Conservation (phyloP, 2,329 filamentous ascomycete genomes). For the Claviceps citrina region DNA sequence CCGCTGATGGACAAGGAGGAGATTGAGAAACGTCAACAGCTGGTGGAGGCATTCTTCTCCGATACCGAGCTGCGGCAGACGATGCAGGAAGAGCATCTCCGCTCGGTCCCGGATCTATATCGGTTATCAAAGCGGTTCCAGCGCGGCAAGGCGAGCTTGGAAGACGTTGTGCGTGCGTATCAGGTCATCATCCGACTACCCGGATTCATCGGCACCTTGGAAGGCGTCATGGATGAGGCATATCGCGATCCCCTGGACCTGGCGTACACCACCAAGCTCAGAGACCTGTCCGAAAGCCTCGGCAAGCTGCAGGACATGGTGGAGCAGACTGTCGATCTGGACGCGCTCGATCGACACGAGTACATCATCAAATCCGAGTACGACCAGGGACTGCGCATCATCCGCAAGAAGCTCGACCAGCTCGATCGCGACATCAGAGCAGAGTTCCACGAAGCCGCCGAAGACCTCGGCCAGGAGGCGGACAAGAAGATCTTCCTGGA, state of each 20-base stretch:
- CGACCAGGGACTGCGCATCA: slow-evolving; percentile 74
- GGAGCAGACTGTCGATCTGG: slow-evolving; percentile 90
- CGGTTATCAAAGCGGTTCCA: slow-evolving; percentile 90
- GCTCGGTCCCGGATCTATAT: slow-evolving; percentile 87
- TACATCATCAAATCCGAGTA: slow-evolving; percentile 99
- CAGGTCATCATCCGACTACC: slow-evolving; percentile 87
- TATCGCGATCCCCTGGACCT: slow-evolving; percentile 77
- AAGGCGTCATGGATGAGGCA: slow-evolving; percentile 86
- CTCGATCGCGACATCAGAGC: slow-evolving; percentile 66
- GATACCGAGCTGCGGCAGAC: slow-evolving; percentile 89
- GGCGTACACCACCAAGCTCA: slow-evolving; percentile 74
- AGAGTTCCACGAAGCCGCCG: slow-evolving; percentile 62
- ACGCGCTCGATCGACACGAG: slow-evolving; percentile 90
- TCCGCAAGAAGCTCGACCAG: slow-evolving; percentile 80
- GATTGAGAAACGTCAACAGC: slow-evolving; percentile 79
- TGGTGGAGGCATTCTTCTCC: slow-evolving; percentile 86
- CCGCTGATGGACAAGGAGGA: slow-evolving; percentile 82
- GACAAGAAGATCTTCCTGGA: slow-evolving; percentile 98
- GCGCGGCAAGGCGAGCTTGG: slow-evolving; percentile 73
- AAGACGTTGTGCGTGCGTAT: slow-evolving; percentile 90
- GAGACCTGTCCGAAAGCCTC: slow-evolving; percentile 60
- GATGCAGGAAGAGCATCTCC: slow-evolving; percentile 90
- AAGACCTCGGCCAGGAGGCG: slow-evolving; percentile 77
- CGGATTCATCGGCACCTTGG: slow-evolving; percentile 75
- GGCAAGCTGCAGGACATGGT: slow-evolving; percentile 93